phyloP scores from a whole-genome alignment of 2,329 filamentous ascomycete genomes.

The Botrytis galanthina region DNA sequence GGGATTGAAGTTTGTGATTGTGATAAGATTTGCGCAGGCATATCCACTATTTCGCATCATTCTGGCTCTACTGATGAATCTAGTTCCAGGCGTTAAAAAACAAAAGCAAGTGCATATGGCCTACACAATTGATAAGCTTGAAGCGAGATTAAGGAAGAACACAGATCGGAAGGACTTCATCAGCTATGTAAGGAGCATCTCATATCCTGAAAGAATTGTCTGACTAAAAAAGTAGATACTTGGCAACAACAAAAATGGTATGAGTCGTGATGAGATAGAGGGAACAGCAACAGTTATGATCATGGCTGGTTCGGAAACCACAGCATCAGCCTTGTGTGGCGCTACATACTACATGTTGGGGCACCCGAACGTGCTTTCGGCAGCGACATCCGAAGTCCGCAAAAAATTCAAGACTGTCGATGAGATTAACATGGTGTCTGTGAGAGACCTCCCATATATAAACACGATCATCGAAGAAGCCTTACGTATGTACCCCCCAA shows the following conservation, averaged over 20 bases:
- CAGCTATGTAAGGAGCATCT: not conserved
- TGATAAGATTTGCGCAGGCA: not conserved
- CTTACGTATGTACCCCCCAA: conserved; percentile 15
- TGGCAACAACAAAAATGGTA: not conserved
- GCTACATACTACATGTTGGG: conserved; percentile 30
- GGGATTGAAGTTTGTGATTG: not conserved
- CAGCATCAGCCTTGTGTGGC: conserved; percentile 6
- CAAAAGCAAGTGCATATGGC: not conserved
- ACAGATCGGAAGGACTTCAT: not conserved
- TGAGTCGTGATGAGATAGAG: conserved; percentile 17
- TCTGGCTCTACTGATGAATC: not conserved
- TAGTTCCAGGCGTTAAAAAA: not conserved
- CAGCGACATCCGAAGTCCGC: too few relatives aligned
- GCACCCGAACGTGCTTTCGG: conserved; percentile 35
- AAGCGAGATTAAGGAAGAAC: not conserved
- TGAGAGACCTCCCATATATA: too few relatives aligned
- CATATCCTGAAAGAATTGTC: not conserved
- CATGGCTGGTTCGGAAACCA: conserved; percentile 22
- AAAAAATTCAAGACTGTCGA: too few relatives aligned
- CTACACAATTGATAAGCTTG: not conserved
- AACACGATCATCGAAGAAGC: conserved; percentile 8
- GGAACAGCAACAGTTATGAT: conserved; percentile 14
- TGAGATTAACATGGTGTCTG: too few relatives aligned
- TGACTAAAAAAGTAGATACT: not conserved
- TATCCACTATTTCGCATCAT: not conserved